A percentile compares a stretch with the other conserved stretches of the same genome.
Conservation (phyloP, 495 filamentous ascomycete genomes). For the Daldinia vernicosa region DNA sequence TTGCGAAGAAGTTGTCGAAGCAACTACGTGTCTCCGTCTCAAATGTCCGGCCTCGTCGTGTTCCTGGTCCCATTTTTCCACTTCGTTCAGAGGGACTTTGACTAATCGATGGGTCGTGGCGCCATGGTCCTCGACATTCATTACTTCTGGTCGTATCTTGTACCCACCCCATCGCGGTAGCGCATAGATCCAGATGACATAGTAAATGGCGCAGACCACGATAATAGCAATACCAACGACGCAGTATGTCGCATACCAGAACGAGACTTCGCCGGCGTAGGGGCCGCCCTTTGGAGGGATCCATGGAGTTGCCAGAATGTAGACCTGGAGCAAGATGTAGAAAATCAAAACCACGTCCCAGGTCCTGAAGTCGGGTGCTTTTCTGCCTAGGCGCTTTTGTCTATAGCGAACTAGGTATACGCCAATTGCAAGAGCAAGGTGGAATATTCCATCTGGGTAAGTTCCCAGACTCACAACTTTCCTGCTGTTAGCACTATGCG, state of each 20-base stretch:
- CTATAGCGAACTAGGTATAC: conserved; percentile 62
- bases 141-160: conserved; percentile 61
- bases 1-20: conserved; percentile 6
- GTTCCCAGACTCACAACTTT: conserved; percentile 64
- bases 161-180: conserved; percentile 62
- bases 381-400: conserved; percentile 57
- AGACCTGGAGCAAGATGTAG: conserved; percentile 62
- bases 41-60: conserved; percentile 63
- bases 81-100: conserved; percentile 60
- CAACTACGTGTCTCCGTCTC: conserved; percentile 17
- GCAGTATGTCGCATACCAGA: conserved; percentile 73
- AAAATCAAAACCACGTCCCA: conserved; percentile 66
- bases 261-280: conserved; percentile 67
- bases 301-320: conserved; percentile 71
- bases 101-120: conserved; percentile 62
- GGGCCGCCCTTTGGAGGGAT: conserved; percentile 67
- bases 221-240: conserved; percentile 65
- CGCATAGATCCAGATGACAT: conserved; percentile 63
- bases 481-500: conserved; percentile 33
- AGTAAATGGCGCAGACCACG: conserved; percentile 62
- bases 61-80: conserved; percentile 63
- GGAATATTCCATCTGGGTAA: conserved; percentile 65
- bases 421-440: conserved; percentile 62
- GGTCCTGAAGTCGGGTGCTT: conserved; percentile 57
- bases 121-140: conserved; percentile 56